A percentile compares a stretch with the other conserved stretches of the same genome.
These are phyloP conservation scores for Saccharomyces hybrid DNA, from an alignment of 1,139 yeast species.

Conservation along the genomic window DNA sequence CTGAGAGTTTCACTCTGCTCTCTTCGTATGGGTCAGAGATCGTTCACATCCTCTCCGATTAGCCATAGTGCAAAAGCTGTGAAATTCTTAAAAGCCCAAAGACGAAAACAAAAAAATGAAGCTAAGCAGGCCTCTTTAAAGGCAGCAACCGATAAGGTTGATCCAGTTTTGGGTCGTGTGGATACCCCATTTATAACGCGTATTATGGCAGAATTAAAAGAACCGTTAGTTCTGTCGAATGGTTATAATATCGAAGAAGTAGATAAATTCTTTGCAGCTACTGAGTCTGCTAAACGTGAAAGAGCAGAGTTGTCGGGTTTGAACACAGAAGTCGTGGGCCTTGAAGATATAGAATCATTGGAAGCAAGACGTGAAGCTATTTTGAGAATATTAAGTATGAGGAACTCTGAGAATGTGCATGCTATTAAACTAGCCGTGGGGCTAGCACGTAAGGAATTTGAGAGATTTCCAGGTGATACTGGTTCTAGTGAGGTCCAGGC, in stretches of 20 bases:
- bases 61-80: slow-evolving; percentile 25
- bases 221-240: slow-evolving; percentile 52
- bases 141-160: slow-evolving; percentile 35
- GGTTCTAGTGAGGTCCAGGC: slow-evolving; percentile 96
- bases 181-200: slow-evolving; percentile 61
- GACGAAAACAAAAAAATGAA: slow-evolving; percentile 33
- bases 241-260: slow-evolving; percentile 58
- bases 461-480: slow-evolving; percentile 80
- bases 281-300: slow-evolving; percentile 52
- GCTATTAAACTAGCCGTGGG: slow-evolving; percentile 50
- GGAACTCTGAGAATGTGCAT: slow-evolving; percentile 59
- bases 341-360: slow-evolving; percentile 37
- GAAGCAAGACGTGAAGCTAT: slow-evolving; percentile 62
- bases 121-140: slow-evolving; percentile 29
- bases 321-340: slow-evolving; percentile 21
- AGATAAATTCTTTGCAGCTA: slow-evolving; percentile 71
- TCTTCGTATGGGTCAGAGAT: not conserved
- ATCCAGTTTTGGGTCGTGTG: slow-evolving; percentile 76
- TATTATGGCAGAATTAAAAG: slow-evolving; percentile 55
- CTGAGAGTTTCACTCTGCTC: not conserved
- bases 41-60: not conserved
- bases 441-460: slow-evolving; percentile 71
- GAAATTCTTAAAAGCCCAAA: slow-evolving; percentile 31
- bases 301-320: slow-evolving; percentile 30
- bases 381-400: slow-evolving; percentile 63